Evolutionary conservation across 108 stramenopile genomes (phyloP), one percentile per base, ranked within the genome.

Genomic region (Fragilaria crotonensis): DNA sequence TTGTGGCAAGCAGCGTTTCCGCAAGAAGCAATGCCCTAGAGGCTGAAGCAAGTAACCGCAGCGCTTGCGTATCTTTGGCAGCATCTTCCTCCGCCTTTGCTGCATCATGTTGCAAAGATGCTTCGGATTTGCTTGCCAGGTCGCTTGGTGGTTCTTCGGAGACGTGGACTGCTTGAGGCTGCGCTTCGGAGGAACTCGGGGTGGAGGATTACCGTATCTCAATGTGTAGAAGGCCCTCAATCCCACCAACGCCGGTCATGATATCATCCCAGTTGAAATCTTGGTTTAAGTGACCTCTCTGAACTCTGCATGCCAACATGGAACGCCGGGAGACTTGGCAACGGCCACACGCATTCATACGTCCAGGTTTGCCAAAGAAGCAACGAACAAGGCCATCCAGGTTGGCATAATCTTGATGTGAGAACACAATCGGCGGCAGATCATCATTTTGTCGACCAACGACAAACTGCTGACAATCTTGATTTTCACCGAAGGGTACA

Each of bases 221-320:
- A 67, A 66, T 9, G 57, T 55, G 2, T 25, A 18, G 29, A 46
- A 81, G 47, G 9, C 55, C 60, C 49, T 81, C 80, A 19, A 76
- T 33, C 7, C 80, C 71, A 4, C 63, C 52, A n/a, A 22, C 32
- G 2, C 48, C 51, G n/a, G 52, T 49, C 33, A 73, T 68, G 33
- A 41, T 33, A 17, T 54, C 67, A 2, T 57, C 25, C 55, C 71
- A 74, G 23, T 66, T 63, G 47, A 69, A 76, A 50, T 83, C 78
- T 9, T 45, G 48, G 54, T 83, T 83, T 0, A 78, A 70, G 62
- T 83, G 82, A 2, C 46, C 7, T 19, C 48, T 60, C 11, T 25
- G 45, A 0, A 83, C 66, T 45, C 78, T 63, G 52, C 81, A 83
- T 18, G 54, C 21, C 21, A 66, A 47, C 7, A 69, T 53, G 2